These are phyloP conservation scores for Nemania sp. DNA, from an alignment of 2,329 filamentous ascomycete species.

Conservation along the genomic window DNA sequence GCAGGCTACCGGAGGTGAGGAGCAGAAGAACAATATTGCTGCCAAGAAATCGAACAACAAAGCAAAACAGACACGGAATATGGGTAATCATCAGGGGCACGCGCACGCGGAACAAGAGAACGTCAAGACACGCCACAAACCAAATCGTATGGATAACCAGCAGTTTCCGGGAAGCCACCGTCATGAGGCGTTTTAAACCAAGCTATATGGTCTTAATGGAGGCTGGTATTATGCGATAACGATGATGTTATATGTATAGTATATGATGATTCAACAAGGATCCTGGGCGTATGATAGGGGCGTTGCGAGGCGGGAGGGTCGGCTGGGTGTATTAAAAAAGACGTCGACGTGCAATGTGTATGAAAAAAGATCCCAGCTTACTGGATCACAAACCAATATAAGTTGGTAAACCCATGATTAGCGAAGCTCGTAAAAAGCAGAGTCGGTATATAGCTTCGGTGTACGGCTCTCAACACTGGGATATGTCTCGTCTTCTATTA, in stretches of 20 bases:
- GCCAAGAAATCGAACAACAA: conserved; percentile 12
- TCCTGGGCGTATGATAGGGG: conserved; percentile 7
- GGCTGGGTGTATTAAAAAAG: conserved; percentile 3
- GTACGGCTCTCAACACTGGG: not conserved
- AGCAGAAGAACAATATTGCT: conserved; percentile 4
- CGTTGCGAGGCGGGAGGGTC: conserved; percentile 3
- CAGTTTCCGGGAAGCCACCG: not conserved
- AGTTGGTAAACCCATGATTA: conserved; percentile 2
- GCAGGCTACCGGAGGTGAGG: conserved; percentile 11
- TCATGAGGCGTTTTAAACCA: conserved; percentile 2
- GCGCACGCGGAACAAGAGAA: conserved; percentile 13
- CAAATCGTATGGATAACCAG: conserved; percentile 19
- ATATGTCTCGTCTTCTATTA: not conserved
- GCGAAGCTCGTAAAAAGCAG: not conserved
- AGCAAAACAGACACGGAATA: conserved; percentile 6
- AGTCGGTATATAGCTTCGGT: not conserved
- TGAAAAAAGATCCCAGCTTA: too few species aligned
- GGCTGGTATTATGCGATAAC: not conserved
- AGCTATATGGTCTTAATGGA: not conserved
- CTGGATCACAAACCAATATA: conserved; percentile 12
- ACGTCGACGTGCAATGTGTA: conserved; percentile 16
- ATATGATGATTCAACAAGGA: conserved; percentile 9
- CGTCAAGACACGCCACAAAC: conserved; percentile 11
- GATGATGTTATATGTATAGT: conserved; percentile 23
- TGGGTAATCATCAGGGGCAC: not conserved